These are phyloP conservation scores for Emydomyces testavorans DNA, from an alignment of 2,329 filamentous ascomycete species.

Conservation along the genomic window DNA sequence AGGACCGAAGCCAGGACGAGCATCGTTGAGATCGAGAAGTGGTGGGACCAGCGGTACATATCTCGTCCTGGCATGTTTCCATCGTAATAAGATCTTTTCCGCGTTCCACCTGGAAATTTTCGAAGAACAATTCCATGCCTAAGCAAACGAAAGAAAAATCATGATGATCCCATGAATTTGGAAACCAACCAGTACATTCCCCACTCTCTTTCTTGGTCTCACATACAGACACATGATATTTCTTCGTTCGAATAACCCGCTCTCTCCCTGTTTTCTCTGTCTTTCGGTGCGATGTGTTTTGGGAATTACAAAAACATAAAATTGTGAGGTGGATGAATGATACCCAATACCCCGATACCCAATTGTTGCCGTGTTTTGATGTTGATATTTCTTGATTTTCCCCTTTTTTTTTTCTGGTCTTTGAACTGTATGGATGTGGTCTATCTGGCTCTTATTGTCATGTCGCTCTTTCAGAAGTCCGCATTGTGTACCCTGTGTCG, in stretches of 20 bases:
- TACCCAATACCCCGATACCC: slow-evolving; percentile 19
- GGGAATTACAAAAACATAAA: slow-evolving; percentile 15
- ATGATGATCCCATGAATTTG: slow-evolving; percentile 9
- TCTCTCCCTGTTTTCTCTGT: slow-evolving; percentile 7
- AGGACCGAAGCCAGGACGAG: slow-evolving; percentile 25
- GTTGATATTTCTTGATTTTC: slow-evolving; percentile 1
- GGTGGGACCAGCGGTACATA: slow-evolving; percentile 30
- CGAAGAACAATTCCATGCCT: not conserved
- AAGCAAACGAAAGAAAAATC: not conserved
- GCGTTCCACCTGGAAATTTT: not conserved
- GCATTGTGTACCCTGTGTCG: not conserved
- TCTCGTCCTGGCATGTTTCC: slow-evolving; percentile 22
- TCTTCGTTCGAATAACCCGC: not conserved
- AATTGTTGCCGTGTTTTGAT: slow-evolving; percentile 14
- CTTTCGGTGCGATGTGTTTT: slow-evolving; percentile 15
- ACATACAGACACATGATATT: not conserved
- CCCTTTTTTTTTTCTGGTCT: not conserved
- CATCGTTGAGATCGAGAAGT: slow-evolving; percentile 32
- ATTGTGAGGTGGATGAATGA: slow-evolving; percentile 19
- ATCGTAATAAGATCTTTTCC: not conserved
- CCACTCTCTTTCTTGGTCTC: slow-evolving; percentile 1
- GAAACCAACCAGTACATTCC: slow-evolving; percentile 1
- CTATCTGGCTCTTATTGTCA: not conserved
- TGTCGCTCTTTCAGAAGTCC: not conserved
- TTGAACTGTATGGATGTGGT: slow-evolving; percentile 1